phyloP scores from a whole-genome alignment of 1,284 basidiomycete genomes.

The Cryptococcus sp. region DNA sequence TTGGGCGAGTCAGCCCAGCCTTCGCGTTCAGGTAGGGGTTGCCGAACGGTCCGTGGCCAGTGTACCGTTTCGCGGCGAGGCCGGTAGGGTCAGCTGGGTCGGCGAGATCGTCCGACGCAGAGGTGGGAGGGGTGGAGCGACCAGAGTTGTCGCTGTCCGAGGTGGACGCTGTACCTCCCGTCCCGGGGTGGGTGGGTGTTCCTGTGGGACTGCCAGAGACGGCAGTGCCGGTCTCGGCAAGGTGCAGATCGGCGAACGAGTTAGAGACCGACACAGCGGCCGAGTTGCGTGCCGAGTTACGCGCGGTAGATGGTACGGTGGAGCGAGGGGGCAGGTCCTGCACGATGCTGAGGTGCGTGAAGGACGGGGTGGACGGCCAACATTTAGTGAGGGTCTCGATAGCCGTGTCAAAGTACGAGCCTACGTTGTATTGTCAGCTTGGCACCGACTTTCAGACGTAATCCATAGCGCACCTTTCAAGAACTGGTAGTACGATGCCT shows the following conservation, averaged over 20 bases:
- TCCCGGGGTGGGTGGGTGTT: too few relatives aligned
- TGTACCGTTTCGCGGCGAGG: constrained; percentile 32
- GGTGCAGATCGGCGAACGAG: constrained; percentile 20
- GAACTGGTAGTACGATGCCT: constrained; percentile 50
- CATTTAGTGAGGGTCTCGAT: constrained; percentile 42
- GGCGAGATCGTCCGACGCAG: constrained; percentile 22
- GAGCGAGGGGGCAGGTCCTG: constrained; percentile 49
- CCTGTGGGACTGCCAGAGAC: too few relatives aligned
- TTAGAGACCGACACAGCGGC: constrained; percentile 14
- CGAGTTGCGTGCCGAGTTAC: constrained; percentile 18
- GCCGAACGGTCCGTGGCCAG: constrained; percentile 48
- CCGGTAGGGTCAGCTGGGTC: constrained; percentile 18
- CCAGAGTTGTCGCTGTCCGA: constrained; percentile 23
- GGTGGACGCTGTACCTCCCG: neutral
- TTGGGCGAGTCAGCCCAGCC: constrained; percentile 38
- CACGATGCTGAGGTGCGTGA: constrained; percentile 47
- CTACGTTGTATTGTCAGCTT: constrained; percentile 20
- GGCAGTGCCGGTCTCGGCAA: neutral
- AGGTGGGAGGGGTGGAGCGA: constrained; percentile 34
- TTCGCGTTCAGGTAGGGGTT: constrained; percentile 42
- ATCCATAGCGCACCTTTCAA: constrained; percentile 40
- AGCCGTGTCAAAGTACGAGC: constrained; percentile 51
- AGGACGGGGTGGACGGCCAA: constrained; percentile 42
- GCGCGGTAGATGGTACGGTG: constrained; percentile 37
- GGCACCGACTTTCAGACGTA: neutral